These are phyloP conservation scores for Anisodus tanguticus DNA, from an alignment of 257 asterid species.

Conservation along the genomic window DNA sequence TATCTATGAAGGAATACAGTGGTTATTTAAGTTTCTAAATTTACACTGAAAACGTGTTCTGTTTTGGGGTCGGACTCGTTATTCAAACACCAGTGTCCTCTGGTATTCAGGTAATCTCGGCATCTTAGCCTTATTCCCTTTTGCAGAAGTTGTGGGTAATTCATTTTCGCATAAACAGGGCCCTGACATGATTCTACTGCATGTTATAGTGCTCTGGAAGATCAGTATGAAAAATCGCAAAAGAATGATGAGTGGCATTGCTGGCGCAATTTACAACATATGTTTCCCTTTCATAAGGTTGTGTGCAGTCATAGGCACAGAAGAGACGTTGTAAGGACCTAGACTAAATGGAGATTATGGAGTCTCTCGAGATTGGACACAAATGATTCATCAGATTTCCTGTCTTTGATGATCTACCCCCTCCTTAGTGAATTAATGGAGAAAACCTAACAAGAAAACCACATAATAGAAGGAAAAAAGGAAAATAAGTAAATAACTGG, in stretches of 20 bases:
- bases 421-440: constrained; percentile 1
- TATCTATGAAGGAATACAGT: not conserved
- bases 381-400: constrained; percentile 34
- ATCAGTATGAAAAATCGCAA: constrained; percentile 52
- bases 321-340: constrained; percentile 53
- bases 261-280: constrained; percentile 49
- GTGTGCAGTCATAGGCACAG: constrained; percentile 52
- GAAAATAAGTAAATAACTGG: not conserved
- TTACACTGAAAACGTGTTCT: too few species aligned
- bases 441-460: not conserved
- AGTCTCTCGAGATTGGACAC: constrained; percentile 31
- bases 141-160: constrained; percentile 40
- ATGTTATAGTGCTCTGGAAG: constrained; percentile 46
- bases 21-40: not conserved
- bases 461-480: not conserved
- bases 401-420: not conserved
- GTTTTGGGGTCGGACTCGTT: not conserved
- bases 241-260: constrained; percentile 43
- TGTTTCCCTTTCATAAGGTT: constrained; percentile 40
- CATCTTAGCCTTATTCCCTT: constrained; percentile 44
- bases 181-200: constrained; percentile 42
- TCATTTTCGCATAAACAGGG: constrained; percentile 48
- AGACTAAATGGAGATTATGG: constrained; percentile 51
- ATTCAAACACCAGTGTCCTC: constrained; percentile 33
- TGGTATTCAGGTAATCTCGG: constrained; percentile 36